phyloP scores from a whole-genome alignment of 768 basidiomycete species.

The Dendrothele bispora region DNA sequence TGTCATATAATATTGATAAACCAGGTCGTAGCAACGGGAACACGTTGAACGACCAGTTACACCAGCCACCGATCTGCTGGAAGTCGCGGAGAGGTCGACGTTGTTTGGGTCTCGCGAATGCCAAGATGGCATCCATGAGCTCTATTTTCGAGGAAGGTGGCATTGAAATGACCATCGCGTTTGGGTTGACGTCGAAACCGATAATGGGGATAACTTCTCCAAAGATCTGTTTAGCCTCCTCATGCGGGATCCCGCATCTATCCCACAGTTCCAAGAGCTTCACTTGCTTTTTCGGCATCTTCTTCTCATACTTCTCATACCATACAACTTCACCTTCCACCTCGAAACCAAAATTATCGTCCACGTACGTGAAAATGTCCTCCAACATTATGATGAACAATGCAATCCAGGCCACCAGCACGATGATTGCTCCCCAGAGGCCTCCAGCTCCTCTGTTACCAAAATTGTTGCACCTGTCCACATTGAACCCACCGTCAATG shows the following conservation, averaged over 20 bases:
- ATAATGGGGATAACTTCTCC: conserved; percentile 21
- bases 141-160: neutral
- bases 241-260: conserved; percentile 25
- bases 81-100: conserved; percentile 9
- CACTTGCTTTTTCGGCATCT: conserved; percentile 20
- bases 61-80: conserved; percentile 19
- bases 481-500: neutral
- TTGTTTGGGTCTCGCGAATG: neutral
- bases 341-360: neutral
- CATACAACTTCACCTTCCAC: neutral
- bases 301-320: neutral
- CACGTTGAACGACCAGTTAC: conserved; percentile 27
- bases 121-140: neutral
- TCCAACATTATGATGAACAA: neutral
- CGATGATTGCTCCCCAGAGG: conserved; percentile 31
- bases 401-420: conserved; percentile 17
- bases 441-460: conserved; percentile 16
- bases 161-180: conserved; percentile 16
- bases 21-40: conserved; percentile 22
- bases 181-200: conserved; percentile 25
- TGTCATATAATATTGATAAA: conserved; percentile 18
- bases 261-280: conserved; percentile 29
- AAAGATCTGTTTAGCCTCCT: conserved; percentile 24
- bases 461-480: conserved; percentile 26
- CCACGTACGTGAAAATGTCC: neutral